Base-by-base conservation (phyloP, 108 stramenopile genomes). In the Bacterosira constricta region DNA sequence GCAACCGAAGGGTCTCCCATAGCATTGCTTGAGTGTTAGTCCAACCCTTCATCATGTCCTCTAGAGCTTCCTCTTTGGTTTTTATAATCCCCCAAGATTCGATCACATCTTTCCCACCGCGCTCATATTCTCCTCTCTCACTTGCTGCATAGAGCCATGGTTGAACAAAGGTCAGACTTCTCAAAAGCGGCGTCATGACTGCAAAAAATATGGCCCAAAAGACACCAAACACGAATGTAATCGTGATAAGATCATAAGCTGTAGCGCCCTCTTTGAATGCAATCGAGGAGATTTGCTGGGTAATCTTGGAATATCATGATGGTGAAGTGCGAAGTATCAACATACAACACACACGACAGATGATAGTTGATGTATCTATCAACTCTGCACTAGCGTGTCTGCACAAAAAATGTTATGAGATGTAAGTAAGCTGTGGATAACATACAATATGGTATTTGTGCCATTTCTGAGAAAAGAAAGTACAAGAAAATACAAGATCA, bases 221-320 rank as follows among this genome's bases (percentile, higher is more conserved):
- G 18, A 57, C 27, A 20, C 21, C 32, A 9, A 57, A 57, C 5
- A 6, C 6, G 56, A 57, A 2, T 20, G 56, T 6, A 23, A 57
- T 38, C 26, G 56, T 1, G 2, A 57, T 18, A 23, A 57, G 56
- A 23, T 57, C 56, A 23, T 57, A 31, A 2, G 26, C 6, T 7
- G 56, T 57, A 23, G 27, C 56, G 25, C 25, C 56, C 36, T 57
- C 56, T 23, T 31, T 57, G 27, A 57, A 57, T 57, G 56, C 56
- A 35, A 31, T 57, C 56, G 56, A 57, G 56, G 56, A 57, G 56
- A 38, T 31, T 23, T 6, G 56, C 27, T 17, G 27, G 23, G 27
- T 37, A 31, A 57, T 57, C 56, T 57, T 31, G 26, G 56, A 57
- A n/a, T n/a, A n/a, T n/a, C n/a, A n/a, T n/a, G n/a, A n/a, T n/a